Conservation (phyloP, 1,284 basidiomycete species). For the Fistulinella staudtii region DNA sequence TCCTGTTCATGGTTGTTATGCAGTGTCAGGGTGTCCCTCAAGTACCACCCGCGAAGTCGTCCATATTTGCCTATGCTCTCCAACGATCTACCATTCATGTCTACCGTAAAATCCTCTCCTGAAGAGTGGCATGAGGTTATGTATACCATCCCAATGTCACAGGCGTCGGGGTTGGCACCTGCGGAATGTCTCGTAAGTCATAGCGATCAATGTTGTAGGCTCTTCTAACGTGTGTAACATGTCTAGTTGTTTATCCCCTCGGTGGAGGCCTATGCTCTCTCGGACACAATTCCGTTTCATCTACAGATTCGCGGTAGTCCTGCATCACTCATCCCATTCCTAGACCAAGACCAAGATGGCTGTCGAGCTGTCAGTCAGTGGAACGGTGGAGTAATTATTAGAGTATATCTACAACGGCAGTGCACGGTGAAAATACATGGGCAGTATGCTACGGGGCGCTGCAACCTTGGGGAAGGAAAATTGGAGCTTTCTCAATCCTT, state of each 20-base stretch:
- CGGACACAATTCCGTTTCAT: conserved; percentile 33
- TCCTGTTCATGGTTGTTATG: neutral
- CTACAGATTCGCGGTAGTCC: conserved; percentile 28
- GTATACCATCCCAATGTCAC: conserved; percentile 20
- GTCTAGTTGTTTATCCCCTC: conserved; percentile 31
- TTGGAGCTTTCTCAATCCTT: conserved; percentile 13
- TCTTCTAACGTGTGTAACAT: neutral
- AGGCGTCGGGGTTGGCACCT: conserved; percentile 19
- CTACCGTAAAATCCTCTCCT: conserved; percentile 30
- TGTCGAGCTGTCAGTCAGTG: neutral
- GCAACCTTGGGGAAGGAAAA: conserved; percentile 22
- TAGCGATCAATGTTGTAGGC: neutral
- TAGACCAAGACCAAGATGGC: conserved; percentile 16
- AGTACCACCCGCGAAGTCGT: conserved; percentile 23
- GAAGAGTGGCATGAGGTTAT: conserved; percentile 32
- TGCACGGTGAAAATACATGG: conserved; percentile 16
- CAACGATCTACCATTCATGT: conserved; percentile 23
- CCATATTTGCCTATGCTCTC: conserved; percentile 28
- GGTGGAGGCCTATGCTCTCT: conserved; percentile 21
- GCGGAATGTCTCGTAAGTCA: conserved; percentile 29
- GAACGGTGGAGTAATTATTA: conserved; percentile 13
- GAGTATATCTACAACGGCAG: conserved; percentile 26
- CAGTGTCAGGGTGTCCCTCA: conserved; percentile 25
- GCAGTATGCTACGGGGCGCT: conserved; percentile 2
- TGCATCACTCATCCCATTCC: conserved; percentile 26